Evolutionary conservation across 345 rosid species (phyloP).

Genomic region (Gossypium arboreum): DNA sequence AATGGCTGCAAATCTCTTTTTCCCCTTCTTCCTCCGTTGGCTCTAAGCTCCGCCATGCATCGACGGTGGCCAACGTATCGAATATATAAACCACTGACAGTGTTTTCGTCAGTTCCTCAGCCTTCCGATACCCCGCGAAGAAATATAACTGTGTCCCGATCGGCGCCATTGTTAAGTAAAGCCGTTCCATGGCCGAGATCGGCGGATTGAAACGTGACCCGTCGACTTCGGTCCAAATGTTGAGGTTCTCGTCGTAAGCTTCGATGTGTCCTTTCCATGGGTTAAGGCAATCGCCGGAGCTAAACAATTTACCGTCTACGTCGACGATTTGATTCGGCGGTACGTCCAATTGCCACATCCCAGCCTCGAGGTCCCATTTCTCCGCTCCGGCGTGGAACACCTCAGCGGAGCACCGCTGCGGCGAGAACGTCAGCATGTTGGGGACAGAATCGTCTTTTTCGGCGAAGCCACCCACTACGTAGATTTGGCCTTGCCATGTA

Average conservation of each 20-base stretch:
- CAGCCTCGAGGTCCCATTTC: slow-evolving; percentile 39
- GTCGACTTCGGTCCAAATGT: slow-evolving; percentile 49
- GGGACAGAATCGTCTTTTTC: slow-evolving; percentile 24
- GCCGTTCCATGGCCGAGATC: slow-evolving; percentile 19
- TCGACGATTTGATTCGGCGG: slow-evolving; percentile 57
- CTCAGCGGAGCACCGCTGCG: slow-evolving; percentile 54
- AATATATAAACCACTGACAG: slow-evolving; percentile 33
- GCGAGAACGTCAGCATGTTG: slow-evolving; percentile 25
- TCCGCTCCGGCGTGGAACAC: slow-evolving; percentile 29
- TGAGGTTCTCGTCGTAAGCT: slow-evolving; percentile 34
- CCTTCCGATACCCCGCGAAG: slow-evolving; percentile 35
- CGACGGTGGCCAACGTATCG: slow-evolving; percentile 30
- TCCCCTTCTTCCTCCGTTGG: not conserved
- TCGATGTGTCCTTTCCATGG: slow-evolving; percentile 64
- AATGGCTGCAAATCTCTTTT: slow-evolving; percentile 2
- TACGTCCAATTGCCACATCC: slow-evolving; percentile 62
- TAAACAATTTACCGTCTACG: slow-evolving; percentile 34
- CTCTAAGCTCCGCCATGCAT: slow-evolving; percentile 44
- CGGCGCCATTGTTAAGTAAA: slow-evolving; percentile 47
- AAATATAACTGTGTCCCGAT: slow-evolving; percentile 41
- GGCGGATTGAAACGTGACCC: slow-evolving; percentile 27
- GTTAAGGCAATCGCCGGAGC: slow-evolving; percentile 56
- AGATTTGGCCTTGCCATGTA: slow-evolving; percentile 44
- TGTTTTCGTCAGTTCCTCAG: slow-evolving; percentile 26
- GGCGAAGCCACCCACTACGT: slow-evolving; percentile 47